Evolutionary conservation across 345 rosid genomes (phyloP).

Genomic region (Stellera chamaejasme): DNA sequence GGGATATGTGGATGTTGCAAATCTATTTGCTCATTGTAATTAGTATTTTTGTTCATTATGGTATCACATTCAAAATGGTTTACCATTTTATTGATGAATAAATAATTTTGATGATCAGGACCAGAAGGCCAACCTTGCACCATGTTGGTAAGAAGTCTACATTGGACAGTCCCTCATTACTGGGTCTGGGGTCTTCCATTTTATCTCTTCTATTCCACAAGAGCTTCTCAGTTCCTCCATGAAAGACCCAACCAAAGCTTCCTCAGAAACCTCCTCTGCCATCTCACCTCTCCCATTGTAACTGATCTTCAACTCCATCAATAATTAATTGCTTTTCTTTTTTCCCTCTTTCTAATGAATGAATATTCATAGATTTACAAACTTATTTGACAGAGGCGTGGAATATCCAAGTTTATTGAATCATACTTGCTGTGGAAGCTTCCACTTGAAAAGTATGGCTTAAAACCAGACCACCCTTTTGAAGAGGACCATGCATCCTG

Average conservation of each 20-base stretch:
- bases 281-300: conserved; percentile 61
- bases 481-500: conserved; percentile 93
- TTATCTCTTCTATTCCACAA: conserved; percentile 75
- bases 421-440: conserved; percentile 70
- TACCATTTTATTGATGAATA: no score
- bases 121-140: conserved; percentile 34
- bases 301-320: conserved; percentile 1
- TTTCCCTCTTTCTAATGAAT: background rate
- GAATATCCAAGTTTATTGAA: conserved; percentile 70
- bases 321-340: background rate
- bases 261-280: conserved; percentile 40
- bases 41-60: no score
- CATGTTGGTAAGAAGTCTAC: conserved; percentile 65
- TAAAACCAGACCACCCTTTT: conserved; percentile 80
- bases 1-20: no score
- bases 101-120: no score
- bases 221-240: conserved; percentile 78
- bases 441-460: conserved; percentile 62
- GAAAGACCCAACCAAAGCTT: conserved; percentile 60
- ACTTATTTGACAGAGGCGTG: conserved; percentile 42
- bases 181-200: conserved; percentile 90
- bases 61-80: no score
- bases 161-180: conserved; percentile 86
- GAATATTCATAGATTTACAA: background rate
- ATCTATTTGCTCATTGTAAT: no score